Base-by-base conservation (phyloP, 129 eudicot species). In the Kitagawia praeruptora region DNA sequence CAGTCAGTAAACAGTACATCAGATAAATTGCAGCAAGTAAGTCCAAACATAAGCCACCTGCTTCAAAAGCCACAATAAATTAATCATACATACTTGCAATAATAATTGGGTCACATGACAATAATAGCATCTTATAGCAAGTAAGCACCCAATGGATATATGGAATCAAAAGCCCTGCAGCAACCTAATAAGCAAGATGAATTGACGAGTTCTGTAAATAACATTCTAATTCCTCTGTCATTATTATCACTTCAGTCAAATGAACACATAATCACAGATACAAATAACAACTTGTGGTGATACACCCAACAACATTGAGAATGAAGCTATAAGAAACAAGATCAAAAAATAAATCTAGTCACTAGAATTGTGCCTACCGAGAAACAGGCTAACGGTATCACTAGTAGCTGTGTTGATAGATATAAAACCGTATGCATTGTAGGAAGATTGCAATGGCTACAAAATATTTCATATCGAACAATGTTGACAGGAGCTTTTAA, bases 1-100 rank as follows among this genome's bases (percentile, higher is more conserved):
- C 61, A 83, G 82, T 54, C 78, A 34, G 41, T 25, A 58, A 41
- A 28, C 51, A 49, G 40, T 69, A 21, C 25, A 79, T 61, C 42
- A 19, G 44, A 45, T 34, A 46, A 41, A 44, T 28, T 19, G 25
- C n/a, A 28, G 21, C 38, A 79, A 45, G 37, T 14, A 34, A 46
- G 31, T n/a, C 13, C 71, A 15, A 71, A 28, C 54, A 40, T 39
- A 41, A 40, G 46, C 40, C 74, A 44, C 67, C 18, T 13, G 27
- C 11, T 71, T 21, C 48, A 40, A 27, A 40, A 21, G 38, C 56
- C 40, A 45, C n/a, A 74, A 46, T 14, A 74, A 5, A 27, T 46
- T 46, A 14, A 42, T 44, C 16, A 4, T 8, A 73, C 21, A 73
- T 42, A 40, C 38, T 73, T 72, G 6, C 31, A 72, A 2, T 38